These are phyloP conservation scores for Globisporangium solare DNA, from an alignment of 352 stramenopile species.

Conservation along the genomic window DNA sequence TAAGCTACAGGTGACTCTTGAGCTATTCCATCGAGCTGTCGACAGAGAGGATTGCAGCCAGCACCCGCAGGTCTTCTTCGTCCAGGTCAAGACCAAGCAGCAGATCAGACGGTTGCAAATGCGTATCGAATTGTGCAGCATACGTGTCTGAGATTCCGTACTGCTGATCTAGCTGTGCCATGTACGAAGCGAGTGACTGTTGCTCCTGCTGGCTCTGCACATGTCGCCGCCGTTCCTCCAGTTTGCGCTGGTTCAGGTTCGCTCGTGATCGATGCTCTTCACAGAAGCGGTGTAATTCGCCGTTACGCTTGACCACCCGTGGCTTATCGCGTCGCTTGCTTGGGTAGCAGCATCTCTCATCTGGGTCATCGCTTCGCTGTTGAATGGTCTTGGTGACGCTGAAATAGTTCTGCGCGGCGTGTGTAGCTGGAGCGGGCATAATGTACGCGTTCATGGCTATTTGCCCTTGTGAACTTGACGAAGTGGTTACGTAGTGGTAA, in stretches of 20 bases:
- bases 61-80: neutral
- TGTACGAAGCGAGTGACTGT: neutral
- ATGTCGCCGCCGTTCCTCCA: constrained; percentile 29
- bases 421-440: neutral
- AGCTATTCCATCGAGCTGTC: neutral
- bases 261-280: constrained; percentile 47
- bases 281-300: constrained; percentile 50
- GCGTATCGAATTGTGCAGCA: neutral
- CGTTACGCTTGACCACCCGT: constrained; percentile 33
- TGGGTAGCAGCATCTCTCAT: constrained; percentile 24
- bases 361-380: neutral
- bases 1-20: no score
- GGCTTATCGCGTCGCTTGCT: constrained; percentile 35
- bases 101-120: neutral
- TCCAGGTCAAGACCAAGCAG: neutral
- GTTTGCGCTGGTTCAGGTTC: constrained; percentile 60
- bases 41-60: neutral
- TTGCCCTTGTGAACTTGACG: no score
- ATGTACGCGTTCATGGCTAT: no score
- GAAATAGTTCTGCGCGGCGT: constrained; percentile 1
- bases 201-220: neutral
- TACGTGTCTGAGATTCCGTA: neutral
- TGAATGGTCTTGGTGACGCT: neutral
- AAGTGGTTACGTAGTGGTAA: no score
- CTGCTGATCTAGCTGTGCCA: neutral